A percentile compares a stretch with the other conserved stretches of the same genome.
These are phyloP conservation scores for Lecanicillium sp. DNA, from an alignment of 2,329 filamentous ascomycete genomes.

Conservation along the genomic window DNA sequence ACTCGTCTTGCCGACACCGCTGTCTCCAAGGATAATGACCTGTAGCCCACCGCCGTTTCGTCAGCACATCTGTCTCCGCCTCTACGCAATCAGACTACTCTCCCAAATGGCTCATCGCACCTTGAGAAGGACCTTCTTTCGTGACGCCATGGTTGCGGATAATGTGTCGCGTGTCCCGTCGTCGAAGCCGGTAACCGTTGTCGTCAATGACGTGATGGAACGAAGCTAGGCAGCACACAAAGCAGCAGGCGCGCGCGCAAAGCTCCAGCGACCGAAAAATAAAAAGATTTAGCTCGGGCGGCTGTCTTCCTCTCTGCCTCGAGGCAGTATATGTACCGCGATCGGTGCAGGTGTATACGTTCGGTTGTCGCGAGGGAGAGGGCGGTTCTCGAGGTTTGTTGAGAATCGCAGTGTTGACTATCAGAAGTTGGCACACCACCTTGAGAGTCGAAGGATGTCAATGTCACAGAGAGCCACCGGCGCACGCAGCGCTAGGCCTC, in stretches of 20 bases:
- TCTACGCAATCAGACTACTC: neutral
- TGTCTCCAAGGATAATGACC: conserved; percentile 99
- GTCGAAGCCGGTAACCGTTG: too few relatives aligned
- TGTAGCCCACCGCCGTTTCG: conserved; percentile 28
- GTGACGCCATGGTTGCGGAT: conserved; percentile 57
- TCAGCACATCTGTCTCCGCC: conserved; percentile 9
- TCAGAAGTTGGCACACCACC: too few relatives aligned
- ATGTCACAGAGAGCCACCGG: too few relatives aligned
- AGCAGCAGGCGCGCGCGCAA: neutral
- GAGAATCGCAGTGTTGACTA: too few relatives aligned
- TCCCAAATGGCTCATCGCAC: conserved; percentile 35
- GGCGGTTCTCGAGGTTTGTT: too few relatives aligned
- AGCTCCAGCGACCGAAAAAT: too few relatives aligned
- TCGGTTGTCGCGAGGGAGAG: too few relatives aligned
- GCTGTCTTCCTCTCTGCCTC: too few relatives aligned
- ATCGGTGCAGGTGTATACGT: too few relatives aligned
- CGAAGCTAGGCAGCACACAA: too few relatives aligned
- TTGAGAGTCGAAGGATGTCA: conserved; percentile 4
- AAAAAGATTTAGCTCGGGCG: too few relatives aligned
- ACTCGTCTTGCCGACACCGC: conserved; percentile 97
- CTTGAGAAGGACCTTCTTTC: conserved; percentile 89
- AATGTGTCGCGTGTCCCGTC: conserved; percentile 9
- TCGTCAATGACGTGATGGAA: conserved; percentile 10
- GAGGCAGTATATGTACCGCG: conserved; percentile 14
- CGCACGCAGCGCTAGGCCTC: too few relatives aligned